A percentile compares a stretch with the other conserved stretches of the same genome.
Conservation (phyloP, 2,329 filamentous ascomycete species). For the Xylariaceae sp. region DNA sequence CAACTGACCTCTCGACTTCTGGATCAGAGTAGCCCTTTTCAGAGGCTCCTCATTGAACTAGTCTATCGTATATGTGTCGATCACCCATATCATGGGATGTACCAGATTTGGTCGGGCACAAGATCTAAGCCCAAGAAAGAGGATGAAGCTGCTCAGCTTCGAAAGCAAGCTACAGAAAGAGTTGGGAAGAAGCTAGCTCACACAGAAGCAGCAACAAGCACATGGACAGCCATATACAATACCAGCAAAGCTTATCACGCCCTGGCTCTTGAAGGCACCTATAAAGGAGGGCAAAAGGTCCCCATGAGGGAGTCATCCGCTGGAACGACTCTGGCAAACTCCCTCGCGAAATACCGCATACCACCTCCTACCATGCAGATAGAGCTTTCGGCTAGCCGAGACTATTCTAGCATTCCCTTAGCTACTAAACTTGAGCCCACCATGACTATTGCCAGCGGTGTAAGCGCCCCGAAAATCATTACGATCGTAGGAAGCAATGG, state of each 20-base stretch:
- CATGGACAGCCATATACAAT: constrained; percentile 76
- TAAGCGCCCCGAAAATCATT: constrained; percentile 93
- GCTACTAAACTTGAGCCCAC: constrained; percentile 74
- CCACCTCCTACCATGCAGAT: constrained; percentile 92
- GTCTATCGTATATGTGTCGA: constrained; percentile 87
- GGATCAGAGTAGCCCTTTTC: constrained; percentile 73
- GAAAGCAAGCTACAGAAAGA: constrained; percentile 74
- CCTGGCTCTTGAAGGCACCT: constrained; percentile 71
- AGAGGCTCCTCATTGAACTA: constrained; percentile 74
- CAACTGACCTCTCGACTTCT: constrained; percentile 94
- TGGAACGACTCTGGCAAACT: constrained; percentile 68
- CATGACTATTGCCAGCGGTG: constrained; percentile 86
- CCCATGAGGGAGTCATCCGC: constrained; percentile 65
- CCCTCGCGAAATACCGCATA: constrained; percentile 70
- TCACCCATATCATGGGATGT: constrained; percentile 96
- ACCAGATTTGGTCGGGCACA: constrained; percentile 88
- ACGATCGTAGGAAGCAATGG: constrained; percentile 83
- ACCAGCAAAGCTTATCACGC: constrained; percentile 72
- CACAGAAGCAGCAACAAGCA: constrained; percentile 56
- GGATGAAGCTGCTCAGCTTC: constrained; percentile 76
- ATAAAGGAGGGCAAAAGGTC: constrained; percentile 72
- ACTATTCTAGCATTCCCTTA: constrained; percentile 80
- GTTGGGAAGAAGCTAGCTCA: constrained; percentile 68
- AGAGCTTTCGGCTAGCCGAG: constrained; percentile 71
- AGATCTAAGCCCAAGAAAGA: constrained; percentile 72